Evolutionary conservation across 2,329 filamentous ascomycete genomes (phyloP).

Genomic region (Pseudocercospora cruenta): DNA sequence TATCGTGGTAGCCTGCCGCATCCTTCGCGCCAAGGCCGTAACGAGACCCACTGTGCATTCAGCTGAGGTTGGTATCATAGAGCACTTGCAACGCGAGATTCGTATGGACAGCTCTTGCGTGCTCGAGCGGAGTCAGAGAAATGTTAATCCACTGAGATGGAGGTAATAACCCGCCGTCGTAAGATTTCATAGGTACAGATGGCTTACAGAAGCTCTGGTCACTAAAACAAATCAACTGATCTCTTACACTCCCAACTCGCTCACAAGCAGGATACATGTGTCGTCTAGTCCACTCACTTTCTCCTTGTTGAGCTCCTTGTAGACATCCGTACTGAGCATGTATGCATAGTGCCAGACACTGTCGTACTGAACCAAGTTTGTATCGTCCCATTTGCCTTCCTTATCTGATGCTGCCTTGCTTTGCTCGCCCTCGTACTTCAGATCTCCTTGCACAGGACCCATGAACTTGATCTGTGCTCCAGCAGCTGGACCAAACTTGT

Average conservation of each 20-base stretch:
- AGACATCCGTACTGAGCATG: constrained; percentile 25
- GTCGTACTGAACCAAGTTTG: constrained; percentile 28
- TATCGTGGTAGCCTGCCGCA: no score
- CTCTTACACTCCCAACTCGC: constrained; percentile 18
- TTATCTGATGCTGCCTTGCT: background rate
- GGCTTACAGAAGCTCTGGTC: no score
- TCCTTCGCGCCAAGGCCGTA: no score
- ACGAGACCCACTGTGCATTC: no score
- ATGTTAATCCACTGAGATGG: no score
- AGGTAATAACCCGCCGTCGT: no score
- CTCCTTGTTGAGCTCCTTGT: constrained; percentile 23
- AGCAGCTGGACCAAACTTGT: constrained; percentile 20
- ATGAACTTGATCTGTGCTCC: constrained; percentile 27
- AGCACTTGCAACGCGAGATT: no score
- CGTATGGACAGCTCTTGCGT: no score
- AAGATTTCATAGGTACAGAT: no score
- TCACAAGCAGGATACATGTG: constrained; percentile 26
- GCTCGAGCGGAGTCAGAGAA: no score
- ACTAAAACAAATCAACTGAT: background rate
- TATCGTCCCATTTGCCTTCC: constrained; percentile 15
- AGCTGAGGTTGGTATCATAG: no score
- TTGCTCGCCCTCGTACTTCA: background rate
- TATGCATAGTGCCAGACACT: constrained; percentile 27
- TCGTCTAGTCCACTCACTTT: constrained; percentile 26
- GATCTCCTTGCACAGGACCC: constrained; percentile 13